Conservation (phyloP, 1,139 yeast genomes). For the Pichia sp. region DNA sequence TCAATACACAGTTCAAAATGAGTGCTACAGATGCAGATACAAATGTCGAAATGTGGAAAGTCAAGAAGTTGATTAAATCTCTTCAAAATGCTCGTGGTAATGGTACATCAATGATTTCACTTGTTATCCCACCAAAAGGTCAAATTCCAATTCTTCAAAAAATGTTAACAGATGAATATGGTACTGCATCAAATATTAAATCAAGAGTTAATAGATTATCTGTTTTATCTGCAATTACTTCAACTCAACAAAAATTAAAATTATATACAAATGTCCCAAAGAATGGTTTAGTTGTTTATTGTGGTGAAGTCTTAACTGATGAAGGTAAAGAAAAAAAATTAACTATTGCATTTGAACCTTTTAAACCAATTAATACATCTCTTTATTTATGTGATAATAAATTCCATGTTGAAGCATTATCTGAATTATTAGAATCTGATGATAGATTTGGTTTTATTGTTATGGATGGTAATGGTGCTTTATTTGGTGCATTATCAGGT, state of each 20-base stretch:
- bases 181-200: conserved; percentile 96
- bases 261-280: conserved; percentile 84
- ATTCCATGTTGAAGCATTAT: conserved; percentile 94
- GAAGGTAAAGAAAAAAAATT: conserved; percentile 97
- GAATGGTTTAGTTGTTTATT: conserved; percentile 90
- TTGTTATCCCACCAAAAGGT: conserved; percentile 91
- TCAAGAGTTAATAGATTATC: conserved; percentile 95
- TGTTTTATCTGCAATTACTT: conserved; percentile 92
- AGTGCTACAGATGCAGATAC: conserved; percentile 72
- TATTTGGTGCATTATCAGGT: conserved; percentile 94
- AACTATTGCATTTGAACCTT: conserved; percentile 93
- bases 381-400: conserved; percentile 94
- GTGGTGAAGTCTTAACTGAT: conserved; percentile 96
- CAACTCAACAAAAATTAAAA: conserved; percentile 94
- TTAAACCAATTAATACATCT: conserved; percentile 96
- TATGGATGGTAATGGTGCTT: conserved; percentile 99
- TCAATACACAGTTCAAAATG: conserved; percentile 1
- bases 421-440: conserved; percentile 90
- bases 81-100: conserved; percentile 92
- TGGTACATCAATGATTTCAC: conserved; percentile 97
- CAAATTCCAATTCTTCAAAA: conserved; percentile 84
- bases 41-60: conserved; percentile 98
- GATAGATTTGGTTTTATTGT: conserved; percentile 95
- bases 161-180: conserved; percentile 96
- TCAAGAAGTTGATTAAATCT: conserved; percentile 84